These are phyloP conservation scores for Annona cherimola DNA, from an alignment of 164 flowering plant genomes.

Conservation along the genomic window DNA sequence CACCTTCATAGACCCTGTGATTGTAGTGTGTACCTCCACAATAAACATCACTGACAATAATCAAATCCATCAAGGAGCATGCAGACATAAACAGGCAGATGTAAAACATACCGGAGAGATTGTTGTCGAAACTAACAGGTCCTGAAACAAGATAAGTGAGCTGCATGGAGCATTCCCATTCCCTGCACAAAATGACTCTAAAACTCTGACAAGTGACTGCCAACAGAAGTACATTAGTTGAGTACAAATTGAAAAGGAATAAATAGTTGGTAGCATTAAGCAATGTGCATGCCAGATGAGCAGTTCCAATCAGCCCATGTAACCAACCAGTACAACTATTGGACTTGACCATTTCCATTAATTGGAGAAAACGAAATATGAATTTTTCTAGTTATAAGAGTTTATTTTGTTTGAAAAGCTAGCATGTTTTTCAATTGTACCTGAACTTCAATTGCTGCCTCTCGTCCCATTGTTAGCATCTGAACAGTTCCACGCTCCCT, in stretches of 20 bases:
- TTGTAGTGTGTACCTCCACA: no score
- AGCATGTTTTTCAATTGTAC: conserved; percentile 26
- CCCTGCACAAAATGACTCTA: conserved; percentile 70
- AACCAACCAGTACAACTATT: neutral
- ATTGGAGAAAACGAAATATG: neutral
- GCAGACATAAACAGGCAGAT: neutral
- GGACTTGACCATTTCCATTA: neutral
- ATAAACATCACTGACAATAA: no score
- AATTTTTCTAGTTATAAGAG: neutral
- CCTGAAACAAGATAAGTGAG: conserved; percentile 83
- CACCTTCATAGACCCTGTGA: no score
- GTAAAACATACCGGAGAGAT: conserved; percentile 74
- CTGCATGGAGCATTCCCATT: conserved; percentile 38
- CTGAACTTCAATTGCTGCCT: conserved; percentile 97
- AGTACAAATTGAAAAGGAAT: neutral
- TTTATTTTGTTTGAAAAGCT: neutral
- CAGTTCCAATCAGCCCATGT: neutral
- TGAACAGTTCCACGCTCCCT: conserved; percentile 89
- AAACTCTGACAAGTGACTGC: conserved; percentile 78
- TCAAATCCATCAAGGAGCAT: no score
- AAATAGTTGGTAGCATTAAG: neutral
- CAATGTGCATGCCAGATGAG: neutral
- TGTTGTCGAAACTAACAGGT: conserved; percentile 91
- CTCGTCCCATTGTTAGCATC: conserved; percentile 89
- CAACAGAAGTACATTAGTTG: conserved; percentile 11